A percentile compares a stretch with the other conserved stretches of the same genome.
Conservation (phyloP, 2,329 filamentous ascomycete species). For the Microdochium trichocladiopsis region DNA sequence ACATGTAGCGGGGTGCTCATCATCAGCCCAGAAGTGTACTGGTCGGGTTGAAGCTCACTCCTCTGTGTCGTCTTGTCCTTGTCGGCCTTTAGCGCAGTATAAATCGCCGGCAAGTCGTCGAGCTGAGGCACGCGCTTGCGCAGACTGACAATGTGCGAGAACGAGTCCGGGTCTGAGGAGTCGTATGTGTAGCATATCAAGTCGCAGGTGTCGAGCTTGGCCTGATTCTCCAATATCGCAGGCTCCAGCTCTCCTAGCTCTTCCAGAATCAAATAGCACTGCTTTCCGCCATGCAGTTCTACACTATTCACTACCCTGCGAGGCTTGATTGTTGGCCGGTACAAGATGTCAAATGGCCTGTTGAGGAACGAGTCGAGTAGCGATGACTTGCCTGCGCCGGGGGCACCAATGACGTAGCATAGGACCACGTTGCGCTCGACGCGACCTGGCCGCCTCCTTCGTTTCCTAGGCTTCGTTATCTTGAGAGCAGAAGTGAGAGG, state of each 20-base stretch:
- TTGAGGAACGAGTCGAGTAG: slow-evolving; percentile 88
- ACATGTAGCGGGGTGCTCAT: slow-evolving; percentile 93
- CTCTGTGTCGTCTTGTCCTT: slow-evolving; percentile 95
- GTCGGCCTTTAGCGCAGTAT: slow-evolving; percentile 90
- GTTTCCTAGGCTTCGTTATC: slow-evolving; percentile 85
- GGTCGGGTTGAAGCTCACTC: slow-evolving; percentile 83
- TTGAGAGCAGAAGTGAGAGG: slow-evolving; percentile 81
- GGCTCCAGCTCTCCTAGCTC: slow-evolving; percentile 95
- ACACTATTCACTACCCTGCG: slow-evolving; percentile 93
- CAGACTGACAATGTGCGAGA: slow-evolving; percentile 80
- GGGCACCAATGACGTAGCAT: slow-evolving; percentile 83
- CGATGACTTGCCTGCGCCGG: slow-evolving; percentile 83
- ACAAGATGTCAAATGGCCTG: slow-evolving; percentile 73
- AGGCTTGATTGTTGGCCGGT: slow-evolving; percentile 92
- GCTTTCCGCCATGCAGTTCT: slow-evolving; percentile 89
- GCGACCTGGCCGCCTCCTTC: slow-evolving; percentile 70
- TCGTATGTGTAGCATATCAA: slow-evolving; percentile 94
- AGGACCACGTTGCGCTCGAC: slow-evolving; percentile 93
- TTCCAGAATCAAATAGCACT: slow-evolving; percentile 93
- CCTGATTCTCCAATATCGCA: slow-evolving; percentile 85
- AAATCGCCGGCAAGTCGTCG: slow-evolving; percentile 84
- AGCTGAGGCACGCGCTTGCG: slow-evolving; percentile 75
- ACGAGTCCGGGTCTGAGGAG: slow-evolving; percentile 93
- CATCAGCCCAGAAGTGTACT: slow-evolving; percentile 76
- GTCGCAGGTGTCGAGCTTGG: slow-evolving; percentile 87